These are phyloP conservation scores for Rhizophagus clarus DNA, from an alignment of 192 early-diverging fungal genomes.

Conservation along the genomic window DNA sequence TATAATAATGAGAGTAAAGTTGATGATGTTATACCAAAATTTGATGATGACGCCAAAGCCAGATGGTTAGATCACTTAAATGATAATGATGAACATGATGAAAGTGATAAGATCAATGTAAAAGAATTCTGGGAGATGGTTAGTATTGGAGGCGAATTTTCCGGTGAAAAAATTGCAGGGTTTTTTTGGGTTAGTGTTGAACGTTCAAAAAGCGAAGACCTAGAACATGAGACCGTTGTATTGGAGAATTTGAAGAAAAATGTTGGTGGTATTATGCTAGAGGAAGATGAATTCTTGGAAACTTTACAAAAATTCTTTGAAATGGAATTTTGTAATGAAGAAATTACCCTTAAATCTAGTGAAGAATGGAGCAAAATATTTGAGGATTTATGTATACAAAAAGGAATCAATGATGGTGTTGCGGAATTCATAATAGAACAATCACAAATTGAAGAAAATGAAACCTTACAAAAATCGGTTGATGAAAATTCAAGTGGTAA, in stretches of 20 bases:
- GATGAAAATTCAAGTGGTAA: too few species aligned
- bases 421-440: neutral
- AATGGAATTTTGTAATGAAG: neutral
- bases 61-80: conserved; percentile 44
- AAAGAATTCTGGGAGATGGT: conserved; percentile 67
- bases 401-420: neutral
- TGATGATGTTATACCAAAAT: conserved; percentile 49
- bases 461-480: neutral
- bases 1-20: conserved; percentile 43
- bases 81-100: conserved; percentile 36
- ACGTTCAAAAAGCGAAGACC: neutral
- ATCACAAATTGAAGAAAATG: neutral
- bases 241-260: conserved; percentile 13
- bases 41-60: conserved; percentile 58
- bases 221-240: conserved; percentile 8
- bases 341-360: neutral
- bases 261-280: conserved; percentile 9
- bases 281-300: neutral
- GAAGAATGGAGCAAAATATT: neutral
- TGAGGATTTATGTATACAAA: neutral
- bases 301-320: neutral
- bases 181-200: conserved; percentile 55
- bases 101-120: conserved; percentile 48
- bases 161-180: conserved; percentile 66
- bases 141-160: conserved; percentile 74